phyloP scores from a whole-genome alignment of 192 early-diverging fungal species.

The Irineochytrium annulatum region DNA sequence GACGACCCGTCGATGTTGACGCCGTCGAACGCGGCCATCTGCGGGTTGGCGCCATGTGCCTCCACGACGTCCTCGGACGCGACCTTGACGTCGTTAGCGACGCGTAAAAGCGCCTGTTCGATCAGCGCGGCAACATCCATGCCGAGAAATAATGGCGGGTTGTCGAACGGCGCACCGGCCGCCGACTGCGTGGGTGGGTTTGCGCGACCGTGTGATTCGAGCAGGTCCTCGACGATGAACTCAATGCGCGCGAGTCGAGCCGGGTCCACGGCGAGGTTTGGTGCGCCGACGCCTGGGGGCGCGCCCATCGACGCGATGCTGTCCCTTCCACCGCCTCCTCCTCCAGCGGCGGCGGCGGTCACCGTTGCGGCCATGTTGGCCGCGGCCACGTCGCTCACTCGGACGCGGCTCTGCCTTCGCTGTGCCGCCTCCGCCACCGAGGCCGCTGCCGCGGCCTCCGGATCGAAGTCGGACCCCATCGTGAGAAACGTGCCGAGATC shows the following conservation, averaged over 20 bases:
- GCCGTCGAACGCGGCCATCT: background rate
- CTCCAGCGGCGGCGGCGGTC: background rate
- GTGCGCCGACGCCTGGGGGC: background rate
- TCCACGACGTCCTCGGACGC: slow-evolving; percentile 14
- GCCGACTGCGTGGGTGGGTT: background rate
- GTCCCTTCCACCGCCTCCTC: background rate
- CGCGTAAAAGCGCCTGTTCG: slow-evolving; percentile 4
- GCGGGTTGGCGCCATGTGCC: background rate
- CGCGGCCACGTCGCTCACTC: too few species aligned
- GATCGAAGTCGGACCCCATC: background rate
- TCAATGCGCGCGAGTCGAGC: background rate
- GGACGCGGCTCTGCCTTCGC: too few species aligned
- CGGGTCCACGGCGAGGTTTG: background rate
- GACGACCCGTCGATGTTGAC: background rate
- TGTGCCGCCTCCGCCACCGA: background rate
- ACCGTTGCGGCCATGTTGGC: background rate
- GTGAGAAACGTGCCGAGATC: slow-evolving; percentile 1
- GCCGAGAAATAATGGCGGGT: slow-evolving; percentile 14
- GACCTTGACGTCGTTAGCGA: background rate
- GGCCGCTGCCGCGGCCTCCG: background rate
- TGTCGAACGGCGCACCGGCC: slow-evolving; percentile 1
- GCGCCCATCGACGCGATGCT: background rate
- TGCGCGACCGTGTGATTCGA: slow-evolving; percentile 1
- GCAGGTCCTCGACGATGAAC: slow-evolving; percentile 2
- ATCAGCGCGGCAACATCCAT: slow-evolving; percentile 16